phyloP scores from a whole-genome alignment of 2,329 filamentous ascomycete genomes.

The Nothopassalora personata region DNA sequence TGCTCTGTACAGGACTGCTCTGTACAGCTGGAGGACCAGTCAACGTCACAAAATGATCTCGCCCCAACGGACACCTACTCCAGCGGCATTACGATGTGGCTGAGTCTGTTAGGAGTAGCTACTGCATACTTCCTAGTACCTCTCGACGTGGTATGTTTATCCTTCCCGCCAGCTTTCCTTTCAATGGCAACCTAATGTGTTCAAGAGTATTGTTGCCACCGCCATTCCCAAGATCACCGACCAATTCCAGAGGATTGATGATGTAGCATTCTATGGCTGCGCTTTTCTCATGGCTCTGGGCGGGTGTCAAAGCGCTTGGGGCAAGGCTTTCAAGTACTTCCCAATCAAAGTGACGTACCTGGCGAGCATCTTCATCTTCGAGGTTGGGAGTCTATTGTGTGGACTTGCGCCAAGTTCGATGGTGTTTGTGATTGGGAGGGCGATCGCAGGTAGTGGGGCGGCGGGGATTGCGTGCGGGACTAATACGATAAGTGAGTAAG shows the following conservation, averaged over 20 bases:
- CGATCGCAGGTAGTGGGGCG: slow-evolving; percentile 47
- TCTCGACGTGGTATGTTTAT: no score
- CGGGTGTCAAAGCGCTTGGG: slow-evolving; percentile 32
- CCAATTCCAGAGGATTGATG: slow-evolving; percentile 32
- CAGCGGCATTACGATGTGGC: no score
- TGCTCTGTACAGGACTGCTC: no score
- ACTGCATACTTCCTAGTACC: no score
- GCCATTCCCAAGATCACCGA: slow-evolving; percentile 35
- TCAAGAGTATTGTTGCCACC: slow-evolving; percentile 21
- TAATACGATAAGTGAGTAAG: slow-evolving; percentile 31
- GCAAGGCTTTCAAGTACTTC: slow-evolving; percentile 22
- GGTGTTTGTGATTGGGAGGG: slow-evolving; percentile 49
- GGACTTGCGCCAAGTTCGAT: slow-evolving; percentile 43
- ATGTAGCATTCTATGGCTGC: slow-evolving; percentile 32
- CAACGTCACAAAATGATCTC: no score
- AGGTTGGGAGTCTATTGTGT: slow-evolving; percentile 47
- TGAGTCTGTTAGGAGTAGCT: no score
- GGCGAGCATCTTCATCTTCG: slow-evolving; percentile 37
- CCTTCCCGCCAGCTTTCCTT: no score
- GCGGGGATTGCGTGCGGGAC: slow-evolving; percentile 51
- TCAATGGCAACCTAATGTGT: no score
- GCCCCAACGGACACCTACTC: no score
- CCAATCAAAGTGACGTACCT: slow-evolving; percentile 34
- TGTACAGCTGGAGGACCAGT: no score
- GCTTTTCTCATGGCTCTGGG: slow-evolving; percentile 35